Evolutionary conservation across 2,329 filamentous ascomycete species (phyloP), one percentile per base, ranked within the genome.

Genomic region (Bertia moriformis): DNA sequence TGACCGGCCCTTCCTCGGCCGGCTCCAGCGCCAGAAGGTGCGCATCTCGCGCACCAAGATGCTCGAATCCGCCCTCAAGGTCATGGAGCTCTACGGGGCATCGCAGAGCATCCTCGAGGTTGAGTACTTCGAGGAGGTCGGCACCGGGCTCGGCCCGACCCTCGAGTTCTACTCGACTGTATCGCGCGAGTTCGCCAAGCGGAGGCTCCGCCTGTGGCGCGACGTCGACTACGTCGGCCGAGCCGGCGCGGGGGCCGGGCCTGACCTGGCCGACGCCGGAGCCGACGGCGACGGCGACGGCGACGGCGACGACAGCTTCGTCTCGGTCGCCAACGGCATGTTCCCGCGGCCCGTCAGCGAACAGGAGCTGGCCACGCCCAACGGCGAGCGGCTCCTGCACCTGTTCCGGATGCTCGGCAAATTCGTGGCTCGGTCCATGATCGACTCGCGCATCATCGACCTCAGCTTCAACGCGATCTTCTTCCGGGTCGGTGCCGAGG

Each of bases 51-150:
- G 91, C 33, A 77, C 76, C n/a, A 87, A 93, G 50, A 95, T 98
- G 36, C 68, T 98, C 5, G 91, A 98, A 55, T 96, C 91, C 13
- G 91, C 91, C 0, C 69, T 96, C 56, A 98, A 98, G 59, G 91
- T 98, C 19, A 96, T 98, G 89, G 89, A 98, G 49, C 72, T 96
- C 3, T 98, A 98, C 51, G 91, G 91, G 1, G 85, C 85, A n/a
- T 93, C 89, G 1, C 85, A 93, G 43, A 96, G 89, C 55, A 85
- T 96, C 19, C 64, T 98, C 1, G 91, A 98, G 53, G 89, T 98
- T 2, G 91, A 98, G 52, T 98, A 98, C 53, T 98, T 98, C 48
- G 91, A 96, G 51, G 91, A 98, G 60, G 91, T 98, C 18, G 91
- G 91, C 41, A 98, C 91, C 18, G 91, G 91, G 37, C 69, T 98